These are phyloP conservation scores for Globisporangium acanthophoron DNA, from an alignment of 352 stramenopile species.

Conservation along the genomic window DNA sequence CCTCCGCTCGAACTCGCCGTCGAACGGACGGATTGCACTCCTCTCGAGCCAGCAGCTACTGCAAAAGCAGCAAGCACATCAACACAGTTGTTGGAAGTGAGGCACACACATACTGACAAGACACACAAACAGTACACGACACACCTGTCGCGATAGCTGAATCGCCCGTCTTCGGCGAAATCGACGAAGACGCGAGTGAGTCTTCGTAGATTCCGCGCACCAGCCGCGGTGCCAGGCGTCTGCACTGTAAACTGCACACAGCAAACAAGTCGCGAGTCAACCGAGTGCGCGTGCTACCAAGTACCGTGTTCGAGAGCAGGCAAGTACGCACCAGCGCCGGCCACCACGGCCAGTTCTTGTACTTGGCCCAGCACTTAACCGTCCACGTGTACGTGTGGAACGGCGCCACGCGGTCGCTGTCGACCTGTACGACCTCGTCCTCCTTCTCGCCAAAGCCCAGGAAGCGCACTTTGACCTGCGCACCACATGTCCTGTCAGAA, in stretches of 20 bases:
- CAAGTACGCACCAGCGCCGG: slow-evolving; percentile 44
- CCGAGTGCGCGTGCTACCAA: background rate
- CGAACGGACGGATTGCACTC: slow-evolving; percentile 25
- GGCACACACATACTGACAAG: background rate
- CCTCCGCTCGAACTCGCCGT: slow-evolving; percentile 22
- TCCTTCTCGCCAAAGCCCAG: slow-evolving; percentile 43
- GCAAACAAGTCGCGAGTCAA: background rate
- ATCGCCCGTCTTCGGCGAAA: slow-evolving; percentile 35
- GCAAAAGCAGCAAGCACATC: background rate
- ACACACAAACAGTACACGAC: background rate
- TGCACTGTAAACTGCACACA: slow-evolving; percentile 49
- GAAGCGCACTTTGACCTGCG: slow-evolving; percentile 33
- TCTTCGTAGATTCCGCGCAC: slow-evolving; percentile 21
- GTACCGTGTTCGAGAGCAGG: background rate
- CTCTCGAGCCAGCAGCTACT: slow-evolving; percentile 40
- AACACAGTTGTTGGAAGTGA: background rate
- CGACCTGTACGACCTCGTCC: slow-evolving; percentile 51
- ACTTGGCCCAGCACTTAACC: slow-evolving; percentile 81
- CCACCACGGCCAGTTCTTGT: slow-evolving; percentile 75
- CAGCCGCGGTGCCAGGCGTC: slow-evolving; percentile 29
- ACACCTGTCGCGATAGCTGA: slow-evolving; percentile 15
- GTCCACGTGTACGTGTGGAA: slow-evolving; percentile 76
- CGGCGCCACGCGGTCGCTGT: slow-evolving; percentile 42
- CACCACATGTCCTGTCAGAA: background rate
- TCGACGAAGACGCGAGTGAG: slow-evolving; percentile 42